Percentiles rank a stretch among this genome's conserved stretches.
phyloP scores from a whole-genome alignment of 768 basidiomycete genomes.

The Hydnomerulius pinastri region DNA sequence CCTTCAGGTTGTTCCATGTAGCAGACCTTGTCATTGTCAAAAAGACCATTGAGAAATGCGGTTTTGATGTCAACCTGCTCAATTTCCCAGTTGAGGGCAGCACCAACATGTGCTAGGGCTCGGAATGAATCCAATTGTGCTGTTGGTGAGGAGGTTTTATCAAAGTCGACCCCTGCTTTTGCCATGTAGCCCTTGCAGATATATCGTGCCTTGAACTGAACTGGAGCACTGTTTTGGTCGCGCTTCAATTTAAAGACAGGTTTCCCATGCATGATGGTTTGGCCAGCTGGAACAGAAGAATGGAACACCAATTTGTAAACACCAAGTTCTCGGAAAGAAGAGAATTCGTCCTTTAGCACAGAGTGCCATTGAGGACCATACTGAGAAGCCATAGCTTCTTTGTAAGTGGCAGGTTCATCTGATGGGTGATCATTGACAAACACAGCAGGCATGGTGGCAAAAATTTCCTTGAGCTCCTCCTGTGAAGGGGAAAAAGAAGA shows the following conservation, averaged over 20 bases:
- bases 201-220: too few species aligned
- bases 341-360: conserved; percentile 9
- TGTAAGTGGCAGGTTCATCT: conserved; percentile 17
- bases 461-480: background rate
- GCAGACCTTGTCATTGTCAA: background rate
- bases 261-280: conserved; percentile 21
- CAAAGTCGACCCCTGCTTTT: too few species aligned
- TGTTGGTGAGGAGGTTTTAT: too few species aligned
- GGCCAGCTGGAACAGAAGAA: conserved; percentile 14
- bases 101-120: too few species aligned
- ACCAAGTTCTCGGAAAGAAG: background rate
- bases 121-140: too few species aligned
- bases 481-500: conserved; percentile 5
- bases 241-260: conserved; percentile 33
- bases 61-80: conserved; percentile 16
- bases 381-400: conserved; percentile 17
- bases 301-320: conserved; percentile 1
- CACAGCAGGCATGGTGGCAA: background rate
- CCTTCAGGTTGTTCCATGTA: background rate
- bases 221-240: too few species aligned
- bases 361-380: conserved; percentile 23
- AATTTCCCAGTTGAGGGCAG: too few species aligned
- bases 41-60: background rate
- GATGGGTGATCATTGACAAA: background rate
- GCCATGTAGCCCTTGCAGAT: too few species aligned